These are phyloP conservation scores for Insectozyma bohioensis DNA, from an alignment of 1,139 yeast species.

Conservation along the genomic window DNA sequence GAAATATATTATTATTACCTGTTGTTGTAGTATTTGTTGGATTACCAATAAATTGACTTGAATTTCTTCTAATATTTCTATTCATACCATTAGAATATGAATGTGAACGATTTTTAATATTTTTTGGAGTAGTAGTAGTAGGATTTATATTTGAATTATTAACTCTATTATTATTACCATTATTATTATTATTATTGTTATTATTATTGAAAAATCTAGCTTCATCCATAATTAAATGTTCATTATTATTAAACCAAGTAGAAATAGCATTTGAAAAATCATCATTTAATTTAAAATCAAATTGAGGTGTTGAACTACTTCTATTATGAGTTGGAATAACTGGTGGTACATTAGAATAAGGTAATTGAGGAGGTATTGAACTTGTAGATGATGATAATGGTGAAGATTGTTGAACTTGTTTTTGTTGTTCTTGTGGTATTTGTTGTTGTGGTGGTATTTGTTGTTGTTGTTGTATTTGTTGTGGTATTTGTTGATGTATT, in stretches of 20 bases:
- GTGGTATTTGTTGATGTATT: conserved; percentile 11
- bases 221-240: no score
- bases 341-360: no score
- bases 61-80: conserved; percentile 11
- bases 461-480: conserved; percentile 14
- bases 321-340: conserved; percentile 12
- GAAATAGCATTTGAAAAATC: conserved; percentile 11
- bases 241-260: conserved; percentile 6
- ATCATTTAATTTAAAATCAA: conserved; percentile 12
- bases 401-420: conserved; percentile 1
- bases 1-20: not conserved
- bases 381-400: not conserved
- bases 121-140: not conserved
- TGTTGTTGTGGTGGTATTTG: conserved; percentile 14
- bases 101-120: conserved; percentile 8
- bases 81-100: conserved; percentile 13
- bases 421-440: conserved; percentile 5
- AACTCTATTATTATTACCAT: not conserved
- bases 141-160: not conserved
- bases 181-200: conserved; percentile 1
- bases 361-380: not conserved
- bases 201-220: no score
- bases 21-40: conserved; percentile 1
- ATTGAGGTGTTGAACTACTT: conserved; percentile 14
- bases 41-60: conserved; percentile 9